phyloP scores from a whole-genome alignment of 345 rosid genomes.

The Sisymbrium irio region DNA sequence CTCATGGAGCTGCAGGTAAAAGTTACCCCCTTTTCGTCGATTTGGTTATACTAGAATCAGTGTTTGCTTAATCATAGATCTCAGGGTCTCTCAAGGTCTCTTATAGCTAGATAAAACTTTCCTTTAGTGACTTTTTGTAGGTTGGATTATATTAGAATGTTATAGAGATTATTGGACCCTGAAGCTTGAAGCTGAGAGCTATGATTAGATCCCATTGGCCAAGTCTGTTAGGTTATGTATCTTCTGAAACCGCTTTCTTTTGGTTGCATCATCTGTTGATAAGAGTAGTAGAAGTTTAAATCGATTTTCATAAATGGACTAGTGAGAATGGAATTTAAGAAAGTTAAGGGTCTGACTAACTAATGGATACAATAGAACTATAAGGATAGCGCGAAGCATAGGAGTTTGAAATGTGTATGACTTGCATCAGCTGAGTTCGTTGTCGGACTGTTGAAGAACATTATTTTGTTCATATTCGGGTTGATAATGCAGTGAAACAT shows the following conservation, averaged over 20 bases:
- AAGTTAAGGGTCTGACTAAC: background rate
- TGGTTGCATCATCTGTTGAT: background rate
- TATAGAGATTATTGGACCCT: background rate
- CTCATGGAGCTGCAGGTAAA: conserved; percentile 86
- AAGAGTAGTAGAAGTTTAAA: background rate
- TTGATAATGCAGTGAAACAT: background rate
- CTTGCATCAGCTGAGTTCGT: background rate
- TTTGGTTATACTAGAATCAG: background rate
- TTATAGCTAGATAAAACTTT: background rate
- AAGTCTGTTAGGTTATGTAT: background rate
- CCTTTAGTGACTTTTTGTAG: background rate
- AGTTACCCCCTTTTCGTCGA: background rate
- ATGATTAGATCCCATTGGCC: background rate
- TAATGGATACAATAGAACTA: background rate
- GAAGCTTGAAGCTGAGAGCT: background rate
- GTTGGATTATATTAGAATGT: background rate
- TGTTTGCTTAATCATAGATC: background rate
- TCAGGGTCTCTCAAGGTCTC: background rate
- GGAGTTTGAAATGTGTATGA: background rate
- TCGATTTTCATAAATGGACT: background rate
- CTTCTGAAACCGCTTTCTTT: background rate
- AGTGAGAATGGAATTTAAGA: background rate
- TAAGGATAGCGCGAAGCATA: background rate
- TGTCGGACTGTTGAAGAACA: background rate
- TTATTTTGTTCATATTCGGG: background rate